Evolutionary conservation across 176 grass and related monocot species (phyloP).

Genomic region (Avena insularis): DNA sequence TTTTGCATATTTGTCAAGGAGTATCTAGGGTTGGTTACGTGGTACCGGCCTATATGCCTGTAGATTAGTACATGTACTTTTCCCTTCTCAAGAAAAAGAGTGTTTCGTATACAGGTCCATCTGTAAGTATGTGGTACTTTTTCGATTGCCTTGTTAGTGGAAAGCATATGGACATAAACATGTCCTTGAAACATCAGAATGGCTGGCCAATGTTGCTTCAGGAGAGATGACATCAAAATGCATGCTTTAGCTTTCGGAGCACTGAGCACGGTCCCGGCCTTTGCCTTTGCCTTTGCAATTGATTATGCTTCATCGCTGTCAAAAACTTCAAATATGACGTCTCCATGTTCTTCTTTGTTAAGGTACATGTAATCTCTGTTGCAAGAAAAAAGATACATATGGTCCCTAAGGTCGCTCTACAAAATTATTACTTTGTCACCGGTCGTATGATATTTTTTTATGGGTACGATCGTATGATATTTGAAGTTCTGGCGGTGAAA

Average conservation of each 20-base stretch:
- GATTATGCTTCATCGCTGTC: background rate
- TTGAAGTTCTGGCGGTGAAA: background rate
- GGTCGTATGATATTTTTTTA: too few species aligned
- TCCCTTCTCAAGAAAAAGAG: slow-evolving; percentile 11
- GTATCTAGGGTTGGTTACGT: slow-evolving; percentile 45
- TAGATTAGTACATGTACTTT: slow-evolving; percentile 11
- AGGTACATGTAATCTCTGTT: background rate
- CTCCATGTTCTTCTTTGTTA: background rate
- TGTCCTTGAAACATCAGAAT: slow-evolving; percentile 15
- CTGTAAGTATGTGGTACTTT: background rate
- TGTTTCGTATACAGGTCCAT: background rate
- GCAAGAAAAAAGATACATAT: background rate
- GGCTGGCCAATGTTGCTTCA: slow-evolving; percentile 34
- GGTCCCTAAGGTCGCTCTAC: background rate
- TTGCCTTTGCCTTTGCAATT: slow-evolving; percentile 14
- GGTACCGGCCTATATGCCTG: slow-evolving; percentile 20
- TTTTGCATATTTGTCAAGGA: slow-evolving; percentile 20
- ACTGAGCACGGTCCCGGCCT: background rate
- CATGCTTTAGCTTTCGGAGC: slow-evolving; percentile 36
- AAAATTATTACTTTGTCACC: too few species aligned
- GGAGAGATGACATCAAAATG: slow-evolving; percentile 44
- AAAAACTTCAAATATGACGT: background rate
- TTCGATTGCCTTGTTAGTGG: background rate
- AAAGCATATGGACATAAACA: slow-evolving; percentile 7
- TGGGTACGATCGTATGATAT: background rate